phyloP scores from a whole-genome alignment of 495 filamentous ascomycete species.

The Cercophora scortea region DNA sequence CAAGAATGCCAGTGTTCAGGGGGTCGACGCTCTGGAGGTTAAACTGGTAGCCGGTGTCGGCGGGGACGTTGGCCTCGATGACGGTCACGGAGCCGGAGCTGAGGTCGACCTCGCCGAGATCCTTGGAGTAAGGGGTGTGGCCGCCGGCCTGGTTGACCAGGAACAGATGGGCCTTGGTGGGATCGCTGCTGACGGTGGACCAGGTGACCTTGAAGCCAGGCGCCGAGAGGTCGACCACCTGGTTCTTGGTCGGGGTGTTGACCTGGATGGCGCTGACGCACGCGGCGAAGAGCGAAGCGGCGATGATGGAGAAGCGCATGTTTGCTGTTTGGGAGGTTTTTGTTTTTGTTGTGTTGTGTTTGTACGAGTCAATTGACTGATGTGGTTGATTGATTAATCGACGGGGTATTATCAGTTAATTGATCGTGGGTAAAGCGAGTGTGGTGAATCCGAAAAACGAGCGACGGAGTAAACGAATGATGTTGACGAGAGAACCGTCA shows the following conservation, averaged over 20 bases:
- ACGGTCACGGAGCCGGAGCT: constrained; percentile 12
- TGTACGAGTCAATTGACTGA: too few relatives aligned
- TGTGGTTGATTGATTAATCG: too few relatives aligned
- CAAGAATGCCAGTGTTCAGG: constrained; percentile 21
- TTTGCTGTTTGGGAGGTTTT: constrained; percentile 2
- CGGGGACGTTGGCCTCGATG: constrained; percentile 7
- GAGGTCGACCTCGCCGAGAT: constrained; percentile 22
- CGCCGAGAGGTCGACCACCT: constrained; percentile 9
- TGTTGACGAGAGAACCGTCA: background rate
- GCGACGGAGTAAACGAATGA: constrained; percentile 1
- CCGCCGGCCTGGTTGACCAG: constrained; percentile 26
- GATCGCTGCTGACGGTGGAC: constrained; percentile 20
- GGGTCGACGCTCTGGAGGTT: constrained; percentile 19
- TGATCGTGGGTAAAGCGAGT: background rate
- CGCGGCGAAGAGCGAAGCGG: constrained; percentile 10
- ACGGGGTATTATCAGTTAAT: background rate
- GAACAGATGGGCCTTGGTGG: constrained; percentile 15
- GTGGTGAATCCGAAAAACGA: background rate
- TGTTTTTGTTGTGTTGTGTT: background rate
- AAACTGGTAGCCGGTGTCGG: constrained; percentile 19
- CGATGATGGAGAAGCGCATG: constrained; percentile 17
- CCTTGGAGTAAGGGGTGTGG: constrained; percentile 19
- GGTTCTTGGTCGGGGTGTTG: constrained; percentile 18
- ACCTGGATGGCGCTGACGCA: constrained; percentile 16
- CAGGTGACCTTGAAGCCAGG: constrained; percentile 17